Base-by-base conservation (phyloP, 148 eudicot genomes). In the Linanthus parryae region DNA sequence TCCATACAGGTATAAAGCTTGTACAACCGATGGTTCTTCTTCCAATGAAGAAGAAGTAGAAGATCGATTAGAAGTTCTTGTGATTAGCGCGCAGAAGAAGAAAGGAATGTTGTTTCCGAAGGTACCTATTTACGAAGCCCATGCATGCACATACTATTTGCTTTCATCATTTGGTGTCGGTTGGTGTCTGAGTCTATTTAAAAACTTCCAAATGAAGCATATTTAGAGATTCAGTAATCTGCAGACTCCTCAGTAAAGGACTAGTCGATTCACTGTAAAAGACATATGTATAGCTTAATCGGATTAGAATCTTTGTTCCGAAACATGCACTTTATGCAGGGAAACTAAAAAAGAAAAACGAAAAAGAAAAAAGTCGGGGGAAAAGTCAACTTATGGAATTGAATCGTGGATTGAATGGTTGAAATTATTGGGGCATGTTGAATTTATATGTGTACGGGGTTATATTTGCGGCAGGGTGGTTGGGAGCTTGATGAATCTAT, bases 401-500 rank as follows among this genome's bases (percentile, higher is more conserved):
- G n/a, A n/a, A n/a, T n/a, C n/a, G n/a, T n/a, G n/a, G n/a, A n/a
- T n/a, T n/a, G n/a, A n/a, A n/a, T n/a, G n/a, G n/a, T n/a, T n/a
- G n/a, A n/a, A n/a, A 6, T 15, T 13, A 24, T 11, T 14, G 14
- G 28, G n/a, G 25, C 18, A 15, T 48, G 22, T 15, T 48, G 53
- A 19, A 30, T 31, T 3, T 18, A 47, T 35, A 16, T 25, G 11
- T 2, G 34, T 44, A 5, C 40, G 13, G 2, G 12, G 1, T 5
- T 49, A 43, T 5, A 3, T 46, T 1, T 27, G 51, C 23, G 16
- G 1, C 52, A 82, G 90, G 91, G 91, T 31, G 91, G 91, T 44
- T 83, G 85, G 91, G 91, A 83, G 50, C 62, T 56, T 23, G 85
- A 80, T 58, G 91, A 83, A 72, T 76, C 83, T 10, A 53, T 56